Conservation (phyloP, 345 rosid species). For the Citrus maxima region DNA sequence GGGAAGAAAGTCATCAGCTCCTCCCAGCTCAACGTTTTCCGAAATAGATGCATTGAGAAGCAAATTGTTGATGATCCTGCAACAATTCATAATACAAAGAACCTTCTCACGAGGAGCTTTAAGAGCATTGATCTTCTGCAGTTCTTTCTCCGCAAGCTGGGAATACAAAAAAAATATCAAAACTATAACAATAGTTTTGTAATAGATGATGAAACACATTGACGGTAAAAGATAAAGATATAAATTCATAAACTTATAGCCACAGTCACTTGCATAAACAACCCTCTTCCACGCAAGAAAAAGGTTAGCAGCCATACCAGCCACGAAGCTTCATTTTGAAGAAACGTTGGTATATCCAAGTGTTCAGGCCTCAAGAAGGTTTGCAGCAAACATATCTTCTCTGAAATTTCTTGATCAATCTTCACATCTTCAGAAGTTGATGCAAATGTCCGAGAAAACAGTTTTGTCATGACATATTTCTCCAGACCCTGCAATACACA, state of each 20-base stretch:
- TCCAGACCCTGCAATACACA: conserved; percentile 45
- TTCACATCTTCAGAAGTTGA: conserved; percentile 41
- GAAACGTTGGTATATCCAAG: conserved; percentile 50
- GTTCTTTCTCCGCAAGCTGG: conserved; percentile 62
- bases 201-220: neutral
- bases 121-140: conserved; percentile 43
- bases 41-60: conserved; percentile 53
- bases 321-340: conserved; percentile 56
- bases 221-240: neutral
- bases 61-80: conserved; percentile 56
- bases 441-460: conserved; percentile 45
- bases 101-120: conserved; percentile 51
- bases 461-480: conserved; percentile 57
- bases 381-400: conserved; percentile 45
- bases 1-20: conserved; percentile 65
- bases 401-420: conserved; percentile 41
- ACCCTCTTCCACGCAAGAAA: neutral
- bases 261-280: neutral
- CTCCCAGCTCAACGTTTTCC: conserved; percentile 40
- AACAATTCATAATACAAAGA: conserved; percentile 52
- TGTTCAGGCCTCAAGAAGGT: conserved; percentile 58
- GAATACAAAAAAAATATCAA: neutral
- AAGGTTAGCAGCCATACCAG: conserved; percentile 41
- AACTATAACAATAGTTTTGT: neutral
- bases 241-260: neutral